Evolutionary conservation across 176 grass and related monocot genomes (phyloP).

Genomic region (Puccinellia tenuiflora): DNA sequence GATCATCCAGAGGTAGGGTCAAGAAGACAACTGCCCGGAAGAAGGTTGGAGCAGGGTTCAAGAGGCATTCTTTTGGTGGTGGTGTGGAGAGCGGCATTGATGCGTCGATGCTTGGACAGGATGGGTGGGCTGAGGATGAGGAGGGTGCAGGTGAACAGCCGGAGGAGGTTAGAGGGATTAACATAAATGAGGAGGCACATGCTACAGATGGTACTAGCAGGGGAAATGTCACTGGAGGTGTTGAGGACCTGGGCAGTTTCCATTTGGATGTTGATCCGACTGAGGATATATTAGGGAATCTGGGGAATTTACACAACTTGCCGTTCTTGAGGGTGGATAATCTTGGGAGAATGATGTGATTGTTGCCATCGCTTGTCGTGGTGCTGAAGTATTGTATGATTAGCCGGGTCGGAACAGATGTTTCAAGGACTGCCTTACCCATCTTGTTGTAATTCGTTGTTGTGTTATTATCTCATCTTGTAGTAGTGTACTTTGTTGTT

Average conservation of each 20-base stretch:
- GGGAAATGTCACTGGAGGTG: slow-evolving; percentile 10
- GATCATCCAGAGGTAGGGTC: slow-evolving; percentile 34
- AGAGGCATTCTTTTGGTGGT: slow-evolving; percentile 19
- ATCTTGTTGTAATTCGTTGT: neutral
- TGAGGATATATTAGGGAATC: slow-evolving; percentile 68
- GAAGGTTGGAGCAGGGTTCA: slow-evolving; percentile 42
- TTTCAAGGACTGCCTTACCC: slow-evolving; percentile 5
- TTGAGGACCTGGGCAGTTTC: slow-evolving; percentile 50
- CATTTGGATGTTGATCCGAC: slow-evolving; percentile 66
- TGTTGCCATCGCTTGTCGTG: neutral
- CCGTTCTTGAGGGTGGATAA: slow-evolving; percentile 61
- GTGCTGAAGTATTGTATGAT: slow-evolving; percentile 19
- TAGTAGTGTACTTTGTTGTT: slow-evolving; percentile 5
- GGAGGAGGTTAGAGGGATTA: slow-evolving; percentile 59
- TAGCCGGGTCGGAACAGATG: slow-evolving; percentile 24
- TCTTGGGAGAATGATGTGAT: slow-evolving; percentile 41
- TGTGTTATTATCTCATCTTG: slow-evolving; percentile 21
- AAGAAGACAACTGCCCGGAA: slow-evolving; percentile 75
- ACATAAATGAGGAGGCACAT: slow-evolving; percentile 77
- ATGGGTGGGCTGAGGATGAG: slow-evolving; percentile 27
- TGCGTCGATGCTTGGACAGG: slow-evolving; percentile 26
- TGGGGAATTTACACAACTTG: slow-evolving; percentile 62
- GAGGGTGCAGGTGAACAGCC: slow-evolving; percentile 16
- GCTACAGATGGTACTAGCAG: slow-evolving; percentile 47
- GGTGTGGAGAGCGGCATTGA: slow-evolving; percentile 47